Percentiles rank a stretch among this genome's conserved stretches.
phyloP scores from a whole-genome alignment of 1,139 yeast genomes.

The Lodderomyces jiufengensis region DNA sequence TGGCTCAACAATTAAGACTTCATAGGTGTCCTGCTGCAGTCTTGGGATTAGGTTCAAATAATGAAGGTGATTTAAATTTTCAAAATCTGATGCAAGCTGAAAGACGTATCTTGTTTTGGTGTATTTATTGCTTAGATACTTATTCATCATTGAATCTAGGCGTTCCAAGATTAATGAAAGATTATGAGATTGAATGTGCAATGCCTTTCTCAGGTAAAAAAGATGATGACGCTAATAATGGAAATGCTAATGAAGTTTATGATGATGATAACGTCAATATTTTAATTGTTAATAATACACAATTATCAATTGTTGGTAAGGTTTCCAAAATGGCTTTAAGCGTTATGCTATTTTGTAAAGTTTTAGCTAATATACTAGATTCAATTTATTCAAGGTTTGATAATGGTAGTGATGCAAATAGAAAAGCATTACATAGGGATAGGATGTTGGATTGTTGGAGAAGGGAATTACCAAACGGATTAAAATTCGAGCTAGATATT shows the following conservation, averaged over 20 bases:
- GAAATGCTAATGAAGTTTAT: conserved; percentile 43
- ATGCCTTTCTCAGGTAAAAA: conserved; percentile 66
- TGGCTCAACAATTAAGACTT: conserved; percentile 82
- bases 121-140: conserved; percentile 72
- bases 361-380: conserved; percentile 71
- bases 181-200: conserved; percentile 82
- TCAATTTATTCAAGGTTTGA: conserved; percentile 53
- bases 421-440: conserved; percentile 51
- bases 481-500: conserved; percentile 64
- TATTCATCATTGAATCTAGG: conserved; percentile 76
- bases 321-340: conserved; percentile 61
- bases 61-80: conserved; percentile 52
- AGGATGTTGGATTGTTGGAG: conserved; percentile 78
- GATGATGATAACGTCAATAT: conserved; percentile 50
- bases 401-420: conserved; percentile 30
- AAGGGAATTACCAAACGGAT: conserved; percentile 57
- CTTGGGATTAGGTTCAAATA: conserved; percentile 41
- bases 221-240: conserved; percentile 27
- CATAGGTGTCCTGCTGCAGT: conserved; percentile 90
- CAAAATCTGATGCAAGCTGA: conserved; percentile 67
- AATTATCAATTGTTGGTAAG: conserved; percentile 63
- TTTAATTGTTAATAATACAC: conserved; percentile 55
- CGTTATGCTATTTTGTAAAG: conserved; percentile 66
- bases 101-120: conserved; percentile 81
- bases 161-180: conserved; percentile 75